Evolutionary conservation across 2,329 filamentous ascomycete genomes (phyloP), one percentile per base, ranked within the genome.

Genomic region (Claviceps spartinae): DNA sequence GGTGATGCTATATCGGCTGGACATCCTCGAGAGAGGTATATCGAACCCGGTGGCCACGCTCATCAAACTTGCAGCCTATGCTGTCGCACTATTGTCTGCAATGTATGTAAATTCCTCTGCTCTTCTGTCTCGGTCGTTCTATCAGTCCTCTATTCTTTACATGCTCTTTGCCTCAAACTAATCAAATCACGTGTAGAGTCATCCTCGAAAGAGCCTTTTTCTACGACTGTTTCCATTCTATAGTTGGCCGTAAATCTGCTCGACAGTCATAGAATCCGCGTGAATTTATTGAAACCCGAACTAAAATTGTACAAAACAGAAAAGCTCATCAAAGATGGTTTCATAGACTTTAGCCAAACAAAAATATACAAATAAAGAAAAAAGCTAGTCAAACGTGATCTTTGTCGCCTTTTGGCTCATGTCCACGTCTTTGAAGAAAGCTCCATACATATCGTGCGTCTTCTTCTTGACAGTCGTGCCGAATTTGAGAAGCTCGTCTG

Each of bases 391-490:
- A 72, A 96, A 96, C 47, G 82, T 90, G 65, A 96, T 95, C 76
- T 95, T 96, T 53, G 85, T 93, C 30, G 87, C 83, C 68, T 86
- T 84, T 70, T 91, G 85, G 66, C 79, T 87, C 67, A 83, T 83
- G 61, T 88, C 86, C 8, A 87, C 82, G 61, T 96, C 88, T 70
- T 93, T 95, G 76, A 86, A 95, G 67, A 97, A 97, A 36, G 89
- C 88, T 53, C 93, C 93, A 65, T 97, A 98, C 47, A 87, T 86
- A 63, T 89, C 86, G 71, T 98, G 93, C 48, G 83, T 80, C 88
- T 97, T 97, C 81, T 95, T 96, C 81, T 97, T 98, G 50, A 98
- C 93, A 1, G 91, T 97, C 22, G 89, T 95, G 62, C 93, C 93
- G 60, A 96, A 98, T 71, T 95, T 96, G 67, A 97, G 75, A 40